These are phyloP conservation scores for Gleditsia sinensis DNA, from an alignment of 306 rosid species.

Conservation along the genomic window DNA sequence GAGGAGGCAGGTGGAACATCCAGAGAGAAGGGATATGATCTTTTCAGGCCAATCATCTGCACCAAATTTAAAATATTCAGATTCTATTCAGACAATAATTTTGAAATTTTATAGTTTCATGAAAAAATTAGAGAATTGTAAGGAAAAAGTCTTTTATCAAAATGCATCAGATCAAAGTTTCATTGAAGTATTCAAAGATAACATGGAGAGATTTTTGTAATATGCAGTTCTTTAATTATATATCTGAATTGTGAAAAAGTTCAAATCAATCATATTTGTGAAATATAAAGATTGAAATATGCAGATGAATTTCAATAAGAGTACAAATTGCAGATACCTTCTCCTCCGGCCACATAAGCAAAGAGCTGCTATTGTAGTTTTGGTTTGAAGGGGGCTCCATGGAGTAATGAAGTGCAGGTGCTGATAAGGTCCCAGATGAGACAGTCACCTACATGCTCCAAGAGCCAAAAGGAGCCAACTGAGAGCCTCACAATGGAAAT, in stretches of 20 bases:
- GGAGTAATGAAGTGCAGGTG: slow-evolving; percentile 45
- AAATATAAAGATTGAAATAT: background rate
- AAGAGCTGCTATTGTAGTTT: slow-evolving; percentile 49
- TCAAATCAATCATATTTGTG: background rate
- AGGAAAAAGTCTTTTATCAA: background rate
- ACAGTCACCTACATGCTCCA: slow-evolving; percentile 60
- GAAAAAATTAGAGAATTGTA: no score
- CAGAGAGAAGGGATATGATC: slow-evolving; percentile 62
- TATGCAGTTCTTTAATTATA: no score
- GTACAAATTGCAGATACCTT: slow-evolving; percentile 50
- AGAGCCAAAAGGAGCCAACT: slow-evolving; percentile 23
- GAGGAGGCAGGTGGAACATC: slow-evolving; percentile 46
- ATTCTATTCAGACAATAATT: background rate
- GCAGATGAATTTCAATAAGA: background rate
- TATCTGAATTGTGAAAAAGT: no score
- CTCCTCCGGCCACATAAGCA: slow-evolving; percentile 44
- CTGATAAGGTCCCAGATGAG: slow-evolving; percentile 50
- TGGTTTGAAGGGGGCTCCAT: slow-evolving; percentile 99
- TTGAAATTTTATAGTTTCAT: background rate
- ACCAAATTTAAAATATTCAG: background rate
- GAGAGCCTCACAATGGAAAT: background rate
- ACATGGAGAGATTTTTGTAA: background rate
- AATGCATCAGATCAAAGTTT: background rate
- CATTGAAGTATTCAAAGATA: slow-evolving; percentile 9
- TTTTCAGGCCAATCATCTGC: slow-evolving; percentile 66